Percentiles rank a stretch among this genome's conserved stretches.
Evolutionary conservation across 345 rosid species (phyloP).

Genomic region (Acer negundo): DNA sequence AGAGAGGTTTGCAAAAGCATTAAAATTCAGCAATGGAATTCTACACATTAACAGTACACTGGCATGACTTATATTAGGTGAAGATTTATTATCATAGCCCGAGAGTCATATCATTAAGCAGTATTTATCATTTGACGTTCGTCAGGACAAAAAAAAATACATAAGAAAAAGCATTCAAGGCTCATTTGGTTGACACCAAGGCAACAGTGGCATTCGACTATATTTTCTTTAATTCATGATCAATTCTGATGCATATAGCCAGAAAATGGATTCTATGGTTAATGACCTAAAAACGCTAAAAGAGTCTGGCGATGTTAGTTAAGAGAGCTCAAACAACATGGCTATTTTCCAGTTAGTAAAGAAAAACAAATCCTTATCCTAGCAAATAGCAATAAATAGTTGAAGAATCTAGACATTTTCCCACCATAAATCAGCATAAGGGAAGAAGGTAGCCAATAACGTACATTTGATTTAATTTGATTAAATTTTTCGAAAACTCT

Average conservation of each 20-base stretch:
- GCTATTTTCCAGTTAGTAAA: background rate
- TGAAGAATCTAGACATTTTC: background rate
- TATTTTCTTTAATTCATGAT: background rate
- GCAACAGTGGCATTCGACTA: background rate
- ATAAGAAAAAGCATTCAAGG: background rate
- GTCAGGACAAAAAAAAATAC: too few species aligned
- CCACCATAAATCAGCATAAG: background rate
- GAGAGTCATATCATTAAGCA: background rate
- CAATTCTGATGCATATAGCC: background rate
- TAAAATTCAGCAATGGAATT: background rate
- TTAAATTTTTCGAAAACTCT: background rate
- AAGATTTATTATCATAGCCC: too few species aligned
- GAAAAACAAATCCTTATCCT: background rate
- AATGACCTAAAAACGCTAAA: background rate
- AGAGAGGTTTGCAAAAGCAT: background rate
- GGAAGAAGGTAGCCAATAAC: background rate
- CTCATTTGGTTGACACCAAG: background rate
- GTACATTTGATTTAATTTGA: background rate
- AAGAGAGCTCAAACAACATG: background rate
- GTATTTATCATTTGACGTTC: background rate
- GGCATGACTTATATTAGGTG: background rate
- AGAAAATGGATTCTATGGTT: background rate
- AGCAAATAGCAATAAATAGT: background rate
- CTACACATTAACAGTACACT: background rate
- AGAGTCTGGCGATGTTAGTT: background rate